Conservation (phyloP, 441 rosid species). For the Populus hybrid region DNA sequence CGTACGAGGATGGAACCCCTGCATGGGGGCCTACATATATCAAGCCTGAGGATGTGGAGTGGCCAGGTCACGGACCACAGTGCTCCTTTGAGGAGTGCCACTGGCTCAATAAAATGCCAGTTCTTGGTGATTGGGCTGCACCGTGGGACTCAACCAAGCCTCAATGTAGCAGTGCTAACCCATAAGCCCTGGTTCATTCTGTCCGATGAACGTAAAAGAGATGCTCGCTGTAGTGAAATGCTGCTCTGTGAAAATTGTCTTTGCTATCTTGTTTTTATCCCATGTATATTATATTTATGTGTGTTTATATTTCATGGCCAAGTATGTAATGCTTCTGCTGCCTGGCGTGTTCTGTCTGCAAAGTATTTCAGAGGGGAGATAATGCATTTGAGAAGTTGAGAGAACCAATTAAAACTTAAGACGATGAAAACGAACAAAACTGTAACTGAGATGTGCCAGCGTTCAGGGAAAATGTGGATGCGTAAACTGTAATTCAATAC, state of each 20-base stretch:
- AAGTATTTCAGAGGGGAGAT: neutral
- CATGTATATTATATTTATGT: too few relatives aligned
- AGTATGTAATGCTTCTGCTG: neutral
- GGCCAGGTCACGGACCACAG: constrained; percentile 28
- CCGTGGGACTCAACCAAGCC: constrained; percentile 8
- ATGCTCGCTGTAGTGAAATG: neutral
- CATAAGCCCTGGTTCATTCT: neutral
- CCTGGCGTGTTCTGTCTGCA: neutral
- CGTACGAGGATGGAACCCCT: constrained; percentile 90
- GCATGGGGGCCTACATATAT: constrained; percentile 63
- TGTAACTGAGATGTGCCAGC: neutral
- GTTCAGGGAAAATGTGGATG: neutral
- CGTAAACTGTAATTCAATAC: neutral
- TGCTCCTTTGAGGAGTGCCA: constrained; percentile 83
- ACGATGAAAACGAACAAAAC: neutral
- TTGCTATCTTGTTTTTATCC: neutral
- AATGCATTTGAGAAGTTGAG: neutral
- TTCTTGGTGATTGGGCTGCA: neutral
- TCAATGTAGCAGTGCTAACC: constrained; percentile 20
- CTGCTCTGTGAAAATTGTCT: neutral
- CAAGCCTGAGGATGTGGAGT: constrained; percentile 47
- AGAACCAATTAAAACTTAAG: neutral
- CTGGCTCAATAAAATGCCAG: constrained; percentile 61
- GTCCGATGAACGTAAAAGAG: neutral
- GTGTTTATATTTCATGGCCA: neutral